Evolutionary conservation across 1,284 basidiomycete species (phyloP).

Genomic region (Pascua guehoae): DNA sequence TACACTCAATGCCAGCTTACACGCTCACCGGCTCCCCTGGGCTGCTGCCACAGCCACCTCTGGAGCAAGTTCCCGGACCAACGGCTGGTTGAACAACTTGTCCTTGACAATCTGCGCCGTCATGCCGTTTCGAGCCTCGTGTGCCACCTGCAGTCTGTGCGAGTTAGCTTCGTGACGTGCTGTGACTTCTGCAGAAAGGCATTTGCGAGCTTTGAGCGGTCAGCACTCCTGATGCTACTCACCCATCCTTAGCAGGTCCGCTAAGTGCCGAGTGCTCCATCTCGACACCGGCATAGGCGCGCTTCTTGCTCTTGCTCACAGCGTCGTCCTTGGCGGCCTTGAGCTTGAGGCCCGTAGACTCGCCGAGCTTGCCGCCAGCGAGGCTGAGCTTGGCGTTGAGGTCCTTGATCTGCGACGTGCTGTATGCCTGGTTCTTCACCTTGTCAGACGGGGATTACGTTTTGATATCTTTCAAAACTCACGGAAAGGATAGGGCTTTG

Average conservation of each 20-base stretch:
- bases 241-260: slow-evolving; percentile 83
- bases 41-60: slow-evolving; percentile 15
- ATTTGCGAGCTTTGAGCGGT: background rate
- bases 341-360: slow-evolving; percentile 22
- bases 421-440: slow-evolving; percentile 80
- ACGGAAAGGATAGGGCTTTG: slow-evolving; percentile 88
- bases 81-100: slow-evolving; percentile 43
- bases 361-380: slow-evolving; percentile 21
- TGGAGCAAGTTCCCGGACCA: slow-evolving; percentile 18
- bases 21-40: background rate
- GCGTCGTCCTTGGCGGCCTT: slow-evolving; percentile 41
- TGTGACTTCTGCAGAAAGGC: too few species aligned
- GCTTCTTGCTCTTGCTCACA: slow-evolving; percentile 51
- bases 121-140: slow-evolving; percentile 85
- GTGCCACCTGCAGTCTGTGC: slow-evolving; percentile 71
- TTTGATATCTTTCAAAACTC: too few species aligned
- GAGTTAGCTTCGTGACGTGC: background rate
- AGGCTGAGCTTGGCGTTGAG: slow-evolving; percentile 73
- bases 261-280: slow-evolving; percentile 56
- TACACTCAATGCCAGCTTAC: background rate
- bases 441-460: background rate
- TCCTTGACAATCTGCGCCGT: slow-evolving; percentile 87
- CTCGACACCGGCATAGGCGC: slow-evolving; percentile 32
- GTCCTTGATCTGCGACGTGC: slow-evolving; percentile 81
- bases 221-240: slow-evolving; percentile 23